phyloP scores from a whole-genome alignment of 2,329 filamentous ascomycete genomes.

The Venturia effusa region DNA sequence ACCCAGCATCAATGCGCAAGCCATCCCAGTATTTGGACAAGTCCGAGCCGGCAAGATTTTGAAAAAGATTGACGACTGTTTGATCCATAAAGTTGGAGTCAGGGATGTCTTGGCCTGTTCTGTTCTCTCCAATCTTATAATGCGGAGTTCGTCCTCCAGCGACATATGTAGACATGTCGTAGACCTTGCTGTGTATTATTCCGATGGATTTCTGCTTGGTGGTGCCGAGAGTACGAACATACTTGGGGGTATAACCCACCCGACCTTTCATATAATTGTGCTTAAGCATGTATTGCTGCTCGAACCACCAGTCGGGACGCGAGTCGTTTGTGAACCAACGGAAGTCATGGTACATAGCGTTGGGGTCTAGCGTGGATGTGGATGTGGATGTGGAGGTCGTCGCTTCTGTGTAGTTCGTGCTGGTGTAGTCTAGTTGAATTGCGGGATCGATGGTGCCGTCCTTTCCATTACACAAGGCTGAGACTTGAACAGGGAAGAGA shows the following conservation, averaged over 20 bases:
- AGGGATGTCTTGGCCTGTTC: slow-evolving; percentile 27
- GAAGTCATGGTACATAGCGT: slow-evolving; percentile 86
- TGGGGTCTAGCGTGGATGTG: slow-evolving; percentile 56
- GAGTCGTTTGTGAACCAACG: slow-evolving; percentile 70
- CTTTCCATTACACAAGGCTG: slow-evolving; percentile 73
- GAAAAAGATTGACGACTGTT: slow-evolving; percentile 65
- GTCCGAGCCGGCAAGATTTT: slow-evolving; percentile 63
- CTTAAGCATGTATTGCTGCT: slow-evolving; percentile 72
- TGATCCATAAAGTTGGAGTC: slow-evolving; percentile 73
- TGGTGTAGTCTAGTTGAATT: slow-evolving; percentile 77
- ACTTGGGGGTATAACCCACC: slow-evolving; percentile 70
- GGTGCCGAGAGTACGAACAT: slow-evolving; percentile 58
- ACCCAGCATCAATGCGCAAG: slow-evolving; percentile 45
- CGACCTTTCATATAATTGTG: slow-evolving; percentile 75
- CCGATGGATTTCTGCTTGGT: slow-evolving; percentile 58
- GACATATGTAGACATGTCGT: slow-evolving; percentile 80
- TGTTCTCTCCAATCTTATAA: slow-evolving; percentile 45
- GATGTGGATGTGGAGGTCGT: slow-evolving; percentile 53
- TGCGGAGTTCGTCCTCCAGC: slow-evolving; percentile 59
- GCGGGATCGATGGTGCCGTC: slow-evolving; percentile 55
- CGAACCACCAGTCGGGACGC: slow-evolving; percentile 82
- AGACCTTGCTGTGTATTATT: slow-evolving; percentile 69
- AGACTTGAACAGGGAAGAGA: slow-evolving; percentile 90
- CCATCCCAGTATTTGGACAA: slow-evolving; percentile 74
- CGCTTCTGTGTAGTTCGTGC: slow-evolving; percentile 61